These are phyloP conservation scores for Trichoderma gracile DNA, from an alignment of 2,329 filamentous ascomycete species.

Conservation along the genomic window DNA sequence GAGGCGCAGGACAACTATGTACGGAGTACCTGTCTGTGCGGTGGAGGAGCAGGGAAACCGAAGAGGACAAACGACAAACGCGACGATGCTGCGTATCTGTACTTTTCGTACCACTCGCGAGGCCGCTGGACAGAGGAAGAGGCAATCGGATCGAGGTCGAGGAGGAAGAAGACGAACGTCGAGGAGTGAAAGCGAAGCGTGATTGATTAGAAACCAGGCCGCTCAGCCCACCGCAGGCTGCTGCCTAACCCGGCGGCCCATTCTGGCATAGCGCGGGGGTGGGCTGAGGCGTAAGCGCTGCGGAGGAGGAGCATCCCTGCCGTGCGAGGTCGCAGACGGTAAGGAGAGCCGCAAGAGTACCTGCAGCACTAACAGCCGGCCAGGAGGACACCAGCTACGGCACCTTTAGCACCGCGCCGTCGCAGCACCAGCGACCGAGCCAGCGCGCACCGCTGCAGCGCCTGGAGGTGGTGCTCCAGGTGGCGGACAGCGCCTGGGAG, in stretches of 20 bases:
- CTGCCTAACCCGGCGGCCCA: constrained; percentile 29
- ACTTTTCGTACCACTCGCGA: not conserved
- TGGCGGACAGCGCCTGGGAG: not conserved
- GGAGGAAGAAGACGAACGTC: not conserved
- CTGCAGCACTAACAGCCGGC: constrained; percentile 20
- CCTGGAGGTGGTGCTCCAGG: too few relatives aligned
- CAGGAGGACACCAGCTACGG: not conserved
- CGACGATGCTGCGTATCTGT: constrained; percentile 2
- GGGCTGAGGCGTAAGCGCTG: constrained; percentile 27
- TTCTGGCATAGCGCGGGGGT: constrained; percentile 27
- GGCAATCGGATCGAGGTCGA: not conserved
- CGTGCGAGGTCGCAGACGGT: not conserved
- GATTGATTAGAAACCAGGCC: constrained; percentile 28
- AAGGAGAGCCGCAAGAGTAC: constrained; percentile 18
- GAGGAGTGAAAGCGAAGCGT: constrained; percentile 26
- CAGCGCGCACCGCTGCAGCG: not conserved
- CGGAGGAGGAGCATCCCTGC: constrained; percentile 28
- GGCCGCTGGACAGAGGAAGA: not conserved
- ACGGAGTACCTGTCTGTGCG: not conserved
- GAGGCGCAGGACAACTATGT: not conserved
- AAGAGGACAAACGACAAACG: not conserved
- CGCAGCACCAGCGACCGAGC: not conserved
- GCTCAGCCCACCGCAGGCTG: constrained; percentile 31
- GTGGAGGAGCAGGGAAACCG: not conserved
- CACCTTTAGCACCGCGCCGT: not conserved